Evolutionary conservation across 352 stramenopile species (phyloP).

Genomic region (Globisporangium canariense): DNA sequence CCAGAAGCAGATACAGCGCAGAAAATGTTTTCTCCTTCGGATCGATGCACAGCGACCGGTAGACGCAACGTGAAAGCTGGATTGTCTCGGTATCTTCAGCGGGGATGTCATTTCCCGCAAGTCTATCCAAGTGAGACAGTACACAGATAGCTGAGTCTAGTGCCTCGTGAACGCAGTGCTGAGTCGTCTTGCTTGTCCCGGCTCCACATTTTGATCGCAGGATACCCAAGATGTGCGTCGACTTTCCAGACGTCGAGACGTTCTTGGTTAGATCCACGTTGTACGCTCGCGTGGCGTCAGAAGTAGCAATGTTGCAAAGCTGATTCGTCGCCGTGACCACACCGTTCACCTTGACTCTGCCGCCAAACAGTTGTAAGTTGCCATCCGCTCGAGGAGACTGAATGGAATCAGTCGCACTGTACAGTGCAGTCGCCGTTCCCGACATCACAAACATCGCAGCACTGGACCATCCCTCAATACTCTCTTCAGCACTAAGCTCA

Average conservation of each 20-base stretch:
- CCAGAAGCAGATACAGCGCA: conserved; percentile 50
- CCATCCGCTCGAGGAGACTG: conserved; percentile 18
- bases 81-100: conserved; percentile 70
- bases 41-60: conserved; percentile 80
- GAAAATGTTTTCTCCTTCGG: conserved; percentile 70
- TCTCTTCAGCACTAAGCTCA: conserved; percentile 45
- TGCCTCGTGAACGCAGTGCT: conserved; percentile 47
- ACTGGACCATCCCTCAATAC: conserved; percentile 41
- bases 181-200: conserved; percentile 21
- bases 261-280: conserved; percentile 42
- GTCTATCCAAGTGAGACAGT: conserved; percentile 72
- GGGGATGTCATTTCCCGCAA: conserved; percentile 74
- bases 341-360: conserved; percentile 28
- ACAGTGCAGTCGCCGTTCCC: conserved; percentile 49
- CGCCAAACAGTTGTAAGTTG: conserved; percentile 47
- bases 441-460: conserved; percentile 41
- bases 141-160: conserved; percentile 71
- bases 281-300: conserved; percentile 38
- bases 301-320: conserved; percentile 30
- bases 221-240: conserved; percentile 40
- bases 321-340: conserved; percentile 17
- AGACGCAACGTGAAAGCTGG: conserved; percentile 72
- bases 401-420: conserved; percentile 28
- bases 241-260: conserved; percentile 53
- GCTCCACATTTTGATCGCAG: conserved; percentile 44